A percentile compares a stretch with the other conserved stretches of the same genome.
These are phyloP conservation scores for Simplicillium sp. DNA, from an alignment of 2,329 filamentous ascomycete genomes.

Conservation along the genomic window DNA sequence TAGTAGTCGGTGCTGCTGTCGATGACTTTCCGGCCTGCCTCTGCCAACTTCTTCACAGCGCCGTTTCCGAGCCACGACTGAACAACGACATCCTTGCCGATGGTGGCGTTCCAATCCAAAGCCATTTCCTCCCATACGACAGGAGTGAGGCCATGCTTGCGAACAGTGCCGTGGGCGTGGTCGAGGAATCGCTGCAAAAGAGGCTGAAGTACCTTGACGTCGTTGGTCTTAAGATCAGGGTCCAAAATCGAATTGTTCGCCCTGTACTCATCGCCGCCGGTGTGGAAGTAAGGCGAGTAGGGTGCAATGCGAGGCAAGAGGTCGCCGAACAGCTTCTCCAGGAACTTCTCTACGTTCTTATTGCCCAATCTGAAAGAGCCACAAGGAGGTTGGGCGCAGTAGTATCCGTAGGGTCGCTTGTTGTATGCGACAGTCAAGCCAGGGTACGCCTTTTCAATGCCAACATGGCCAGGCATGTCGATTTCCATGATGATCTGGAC, in stretches of 20 bases:
- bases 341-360: slow-evolving; percentile 57
- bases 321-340: slow-evolving; percentile 66
- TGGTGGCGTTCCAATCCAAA: slow-evolving; percentile 64
- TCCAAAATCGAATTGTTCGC: slow-evolving; percentile 66
- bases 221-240: slow-evolving; percentile 59
- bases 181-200: slow-evolving; percentile 72
- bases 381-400: slow-evolving; percentile 55
- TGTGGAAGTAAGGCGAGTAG: slow-evolving; percentile 71
- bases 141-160: slow-evolving; percentile 55
- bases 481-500: slow-evolving; percentile 68
- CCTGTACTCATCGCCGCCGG: slow-evolving; percentile 83
- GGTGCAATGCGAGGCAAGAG: slow-evolving; percentile 61
- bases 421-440: slow-evolving; percentile 61
- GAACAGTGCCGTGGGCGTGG: slow-evolving; percentile 56
- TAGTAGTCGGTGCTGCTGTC: slow-evolving; percentile 70
- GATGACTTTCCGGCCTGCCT: slow-evolving; percentile 59
- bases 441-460: slow-evolving; percentile 57
- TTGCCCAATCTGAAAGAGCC: slow-evolving; percentile 71
- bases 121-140: slow-evolving; percentile 88
- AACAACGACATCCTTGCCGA: slow-evolving; percentile 63
- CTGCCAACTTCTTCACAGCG: slow-evolving; percentile 51
- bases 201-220: slow-evolving; percentile 55
- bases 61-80: slow-evolving; percentile 66
- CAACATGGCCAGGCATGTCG: slow-evolving; percentile 73
- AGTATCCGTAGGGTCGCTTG: slow-evolving; percentile 45